phyloP scores from a whole-genome alignment of 148 eudicot genomes.

The Rhododendron ovatum region DNA sequence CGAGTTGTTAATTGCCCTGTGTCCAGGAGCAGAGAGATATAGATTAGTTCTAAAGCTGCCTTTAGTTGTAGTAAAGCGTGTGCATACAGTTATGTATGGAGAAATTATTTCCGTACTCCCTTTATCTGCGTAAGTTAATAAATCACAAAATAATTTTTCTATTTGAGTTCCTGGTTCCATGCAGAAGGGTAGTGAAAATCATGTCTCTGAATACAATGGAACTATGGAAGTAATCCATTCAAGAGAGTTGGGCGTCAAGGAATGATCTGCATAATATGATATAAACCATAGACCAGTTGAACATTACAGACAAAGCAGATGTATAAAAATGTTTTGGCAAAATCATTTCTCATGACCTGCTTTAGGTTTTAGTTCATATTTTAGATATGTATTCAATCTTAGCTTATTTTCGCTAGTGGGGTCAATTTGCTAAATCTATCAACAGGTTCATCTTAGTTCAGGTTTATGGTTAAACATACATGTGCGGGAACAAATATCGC shows the following conservation, averaged over 20 bases:
- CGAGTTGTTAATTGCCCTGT: conserved; percentile 86
- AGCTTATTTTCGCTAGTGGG: background rate
- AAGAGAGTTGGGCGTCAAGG: background rate
- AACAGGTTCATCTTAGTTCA: background rate
- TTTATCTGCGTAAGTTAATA: background rate
- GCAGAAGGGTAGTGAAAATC: background rate
- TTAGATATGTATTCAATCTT: background rate
- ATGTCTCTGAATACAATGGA: background rate
- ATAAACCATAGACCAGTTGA: background rate
- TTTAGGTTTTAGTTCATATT: background rate
- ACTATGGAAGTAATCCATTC: background rate
- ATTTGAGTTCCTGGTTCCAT: background rate
- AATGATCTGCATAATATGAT: background rate
- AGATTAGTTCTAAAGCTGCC: background rate
- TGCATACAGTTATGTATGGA: background rate
- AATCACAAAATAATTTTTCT: background rate
- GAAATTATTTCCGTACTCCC: background rate
- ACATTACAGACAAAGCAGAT: background rate
- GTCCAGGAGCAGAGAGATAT: conserved; percentile 9
- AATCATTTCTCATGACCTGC: background rate
- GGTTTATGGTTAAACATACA: background rate
- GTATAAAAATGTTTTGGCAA: background rate
- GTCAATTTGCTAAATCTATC: background rate
- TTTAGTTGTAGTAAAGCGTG: background rate
- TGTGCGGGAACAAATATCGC: background rate